Percentiles rank a stretch among this genome's conserved stretches.
phyloP scores from a whole-genome alignment of 441 rosid species.

The Erysimum cheiri region DNA sequence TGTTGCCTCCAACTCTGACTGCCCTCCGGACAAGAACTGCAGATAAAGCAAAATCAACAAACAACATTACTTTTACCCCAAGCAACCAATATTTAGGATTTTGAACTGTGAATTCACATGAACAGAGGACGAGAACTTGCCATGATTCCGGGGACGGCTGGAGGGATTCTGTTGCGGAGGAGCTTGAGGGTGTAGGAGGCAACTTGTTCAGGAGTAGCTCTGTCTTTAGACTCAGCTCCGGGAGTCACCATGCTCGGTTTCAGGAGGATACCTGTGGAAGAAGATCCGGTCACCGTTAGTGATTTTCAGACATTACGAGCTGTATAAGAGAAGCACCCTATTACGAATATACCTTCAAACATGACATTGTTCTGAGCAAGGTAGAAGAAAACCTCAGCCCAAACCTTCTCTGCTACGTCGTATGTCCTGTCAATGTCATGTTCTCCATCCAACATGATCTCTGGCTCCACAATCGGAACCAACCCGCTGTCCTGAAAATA shows the following conservation, averaged over 20 bases:
- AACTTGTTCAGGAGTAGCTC: constrained; percentile 77
- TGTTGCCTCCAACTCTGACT: constrained; percentile 97
- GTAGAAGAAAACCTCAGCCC: constrained; percentile 98
- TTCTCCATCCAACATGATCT: constrained; percentile 92
- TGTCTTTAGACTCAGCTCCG: constrained; percentile 89
- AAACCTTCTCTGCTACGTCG: constrained; percentile 87
- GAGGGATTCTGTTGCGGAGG: constrained; percentile 80
- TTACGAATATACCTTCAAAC: constrained; percentile 65
- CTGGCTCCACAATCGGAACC: constrained; percentile 98
- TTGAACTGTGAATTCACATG: neutral
- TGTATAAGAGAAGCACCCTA: constrained; percentile 1
- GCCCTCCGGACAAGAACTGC: constrained; percentile 97
- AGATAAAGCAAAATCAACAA: neutral
- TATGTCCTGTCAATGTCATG: constrained; percentile 87
- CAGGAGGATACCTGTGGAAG: constrained; percentile 50
- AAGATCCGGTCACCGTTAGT: neutral
- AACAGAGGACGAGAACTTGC: constrained; percentile 48
- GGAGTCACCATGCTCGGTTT: constrained; percentile 99
- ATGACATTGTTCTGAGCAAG: constrained; percentile 85
- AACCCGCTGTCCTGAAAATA: constrained; percentile 77
- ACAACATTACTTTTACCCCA: constrained; percentile 13
- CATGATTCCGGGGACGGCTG: constrained; percentile 93
- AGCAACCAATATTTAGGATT: constrained; percentile 20
- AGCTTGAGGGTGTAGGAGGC: constrained; percentile 91
- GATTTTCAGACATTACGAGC: neutral